Conservation (phyloP, 352 stramenopile genomes). For the Peronosclerospora sorghi region DNA sequence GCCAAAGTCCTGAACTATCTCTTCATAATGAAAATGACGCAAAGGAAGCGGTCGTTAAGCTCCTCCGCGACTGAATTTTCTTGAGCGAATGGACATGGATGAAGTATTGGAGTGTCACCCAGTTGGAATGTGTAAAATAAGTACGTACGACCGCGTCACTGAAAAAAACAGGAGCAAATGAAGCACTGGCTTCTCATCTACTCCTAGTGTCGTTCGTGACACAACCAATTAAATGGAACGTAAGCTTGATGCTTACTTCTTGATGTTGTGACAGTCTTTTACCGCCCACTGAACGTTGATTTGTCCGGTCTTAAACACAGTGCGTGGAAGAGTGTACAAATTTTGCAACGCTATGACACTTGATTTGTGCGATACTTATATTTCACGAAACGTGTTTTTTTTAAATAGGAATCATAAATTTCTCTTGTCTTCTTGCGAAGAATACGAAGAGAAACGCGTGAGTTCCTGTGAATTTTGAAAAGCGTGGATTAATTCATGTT, state of each 20-base stretch:
- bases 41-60: constrained; percentile 11
- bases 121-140: constrained; percentile 67
- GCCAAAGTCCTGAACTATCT: constrained; percentile 17
- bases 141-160: constrained; percentile 51
- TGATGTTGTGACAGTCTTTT: constrained; percentile 59
- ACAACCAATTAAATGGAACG: constrained; percentile 70
- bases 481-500: too few relatives aligned
- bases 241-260: constrained; percentile 71
- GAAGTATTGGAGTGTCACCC: too few relatives aligned
- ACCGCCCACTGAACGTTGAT: constrained; percentile 61
- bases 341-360: constrained; percentile 60
- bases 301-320: constrained; percentile 57
- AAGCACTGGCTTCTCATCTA: constrained; percentile 13
- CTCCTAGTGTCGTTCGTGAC: constrained; percentile 59
- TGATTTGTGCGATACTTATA: too few relatives aligned
- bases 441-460: too few relatives aligned
- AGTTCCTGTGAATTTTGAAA: too few relatives aligned
- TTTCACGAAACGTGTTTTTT: too few relatives aligned
- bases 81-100: too few relatives aligned
- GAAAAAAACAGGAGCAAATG: constrained; percentile 7
- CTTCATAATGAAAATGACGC: constrained; percentile 3
- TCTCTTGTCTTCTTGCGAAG: too few relatives aligned
- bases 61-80: constrained; percentile 21
- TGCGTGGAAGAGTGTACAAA: constrained; percentile 63
- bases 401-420: too few relatives aligned